Evolutionary conservation across 2,329 filamentous ascomycete genomes (phyloP), one percentile per base, ranked within the genome.

Genomic region (Neodidymelliopsis sp.): DNA sequence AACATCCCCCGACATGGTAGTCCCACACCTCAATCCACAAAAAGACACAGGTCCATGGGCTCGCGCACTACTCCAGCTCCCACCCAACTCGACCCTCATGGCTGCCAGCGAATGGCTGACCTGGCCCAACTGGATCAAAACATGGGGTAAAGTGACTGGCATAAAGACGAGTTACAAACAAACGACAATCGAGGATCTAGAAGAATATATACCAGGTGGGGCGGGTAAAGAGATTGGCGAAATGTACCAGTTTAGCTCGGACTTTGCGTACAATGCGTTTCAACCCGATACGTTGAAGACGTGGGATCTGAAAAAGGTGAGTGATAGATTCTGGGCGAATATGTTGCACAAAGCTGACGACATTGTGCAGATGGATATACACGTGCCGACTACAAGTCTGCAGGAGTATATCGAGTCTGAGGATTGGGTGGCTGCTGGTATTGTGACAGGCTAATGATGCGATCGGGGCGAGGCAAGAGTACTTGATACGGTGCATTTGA

Each of bases 181-280:
- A 34, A 46, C 31, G 4, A 58, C 33, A 6, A 42, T 53, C 11
- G 39, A 51, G 13, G 40, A 57, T 35, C 28, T 73, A 3, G 59
- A 57, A 15, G 35, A 44, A 15, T 22, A 55, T 34, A 48, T 66
- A 8, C 51, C 59, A n/a, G 56, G 53, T 6, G 53, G 65, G 40
- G 35, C 65, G 29, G 42, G 64, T 45, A 36, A 49, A 53, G 69
- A 68, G 31, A 56, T 65, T 20, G 64, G 59, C 1, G 63, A 72
- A 25, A 68, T 63, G 51, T 62, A 51, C 7, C 48, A 58, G 15
- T 68, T 65, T 11, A 63, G 63, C 48, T 57, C 50, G 4, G 61
- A 70, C 20, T 69, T 60, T 48, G 70, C 66, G 2, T 73, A 69
- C 49, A 63, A 70, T 53, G 70, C 67, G 1, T 49, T 56, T 6